phyloP scores from a whole-genome alignment of 129 eudicot genomes.

The Flaveria ramosissima region DNA sequence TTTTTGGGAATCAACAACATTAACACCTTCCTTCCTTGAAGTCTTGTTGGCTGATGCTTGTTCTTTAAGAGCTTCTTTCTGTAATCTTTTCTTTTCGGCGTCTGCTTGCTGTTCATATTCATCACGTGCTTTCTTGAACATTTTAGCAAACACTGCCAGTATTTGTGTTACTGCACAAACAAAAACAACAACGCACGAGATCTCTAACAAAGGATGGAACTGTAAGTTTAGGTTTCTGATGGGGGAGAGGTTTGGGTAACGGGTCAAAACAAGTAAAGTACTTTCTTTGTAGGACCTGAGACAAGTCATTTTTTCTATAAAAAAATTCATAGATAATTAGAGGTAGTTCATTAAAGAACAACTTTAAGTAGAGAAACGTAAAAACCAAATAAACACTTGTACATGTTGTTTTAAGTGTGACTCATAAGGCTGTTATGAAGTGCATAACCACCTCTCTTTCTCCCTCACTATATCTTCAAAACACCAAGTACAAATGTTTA shows the following conservation, averaged over 20 bases:
- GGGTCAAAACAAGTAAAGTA: background rate
- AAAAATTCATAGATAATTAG: background rate
- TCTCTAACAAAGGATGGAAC: background rate
- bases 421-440: background rate
- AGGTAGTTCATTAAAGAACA: background rate
- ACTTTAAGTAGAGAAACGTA: background rate
- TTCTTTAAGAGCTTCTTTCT: slow-evolving; percentile 92
- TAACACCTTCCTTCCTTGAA: slow-evolving; percentile 40
- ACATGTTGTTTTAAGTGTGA: background rate
- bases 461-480: background rate
- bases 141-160: slow-evolving; percentile 72
- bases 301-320: background rate
- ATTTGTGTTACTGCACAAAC: slow-evolving; percentile 83
- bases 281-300: background rate
- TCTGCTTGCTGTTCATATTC: slow-evolving; percentile 89
- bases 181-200: slow-evolving; percentile 19
- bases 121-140: slow-evolving; percentile 88
- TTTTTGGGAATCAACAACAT: slow-evolving; percentile 32
- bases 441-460: background rate
- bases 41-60: slow-evolving; percentile 53
- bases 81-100: slow-evolving; percentile 89
- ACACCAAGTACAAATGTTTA: background rate
- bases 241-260: background rate
- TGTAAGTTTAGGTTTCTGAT: background rate
- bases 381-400: background rate